Conservation (phyloP, 805 yeast species). For the Hanseniaspora mollemarum region DNA sequence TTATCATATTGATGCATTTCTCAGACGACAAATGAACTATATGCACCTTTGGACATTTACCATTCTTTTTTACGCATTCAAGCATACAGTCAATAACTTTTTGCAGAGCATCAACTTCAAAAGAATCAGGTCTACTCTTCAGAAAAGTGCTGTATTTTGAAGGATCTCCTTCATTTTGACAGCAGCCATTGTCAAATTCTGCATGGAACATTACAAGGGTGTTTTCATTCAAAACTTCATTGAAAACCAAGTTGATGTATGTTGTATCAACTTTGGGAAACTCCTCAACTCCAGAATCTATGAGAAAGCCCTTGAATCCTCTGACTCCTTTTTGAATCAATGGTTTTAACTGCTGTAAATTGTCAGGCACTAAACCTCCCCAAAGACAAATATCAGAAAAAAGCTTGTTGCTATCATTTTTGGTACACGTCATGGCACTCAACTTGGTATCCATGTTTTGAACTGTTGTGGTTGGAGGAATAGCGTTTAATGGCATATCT, state of each 20-base stretch:
- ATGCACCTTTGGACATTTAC: conserved; percentile 56
- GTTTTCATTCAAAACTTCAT: conserved; percentile 49
- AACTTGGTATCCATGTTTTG: conserved; percentile 64
- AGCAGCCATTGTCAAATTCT: conserved; percentile 54
- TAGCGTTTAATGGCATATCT: conserved; percentile 92
- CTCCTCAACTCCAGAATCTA: conserved; percentile 93
- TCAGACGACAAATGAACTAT: conserved; percentile 84
- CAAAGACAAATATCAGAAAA: conserved; percentile 94
- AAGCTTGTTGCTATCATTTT: conserved; percentile 53
- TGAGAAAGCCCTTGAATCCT: conserved; percentile 86
- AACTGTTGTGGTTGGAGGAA: conserved; percentile 87
- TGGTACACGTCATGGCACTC: conserved; percentile 35
- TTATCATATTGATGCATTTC: conserved; percentile 64
- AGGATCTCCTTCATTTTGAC: conserved; percentile 38
- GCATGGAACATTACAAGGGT: conserved; percentile 89
- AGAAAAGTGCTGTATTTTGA: conserved; percentile 59
- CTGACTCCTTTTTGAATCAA: conserved; percentile 77
- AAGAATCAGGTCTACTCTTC: conserved; percentile 77
- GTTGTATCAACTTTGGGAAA: conserved; percentile 67
- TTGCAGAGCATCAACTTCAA: conserved; percentile 74
- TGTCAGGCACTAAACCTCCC: conserved; percentile 88
- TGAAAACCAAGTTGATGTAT: conserved; percentile 38
- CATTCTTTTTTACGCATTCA: conserved; percentile 23
- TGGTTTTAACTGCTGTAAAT: conserved; percentile 57
- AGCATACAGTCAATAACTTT: conserved; percentile 55